Evolutionary conservation across 164 flowering plant species (phyloP), one percentile per base, ranked within the genome.

Genomic region (Malania oleifera): DNA sequence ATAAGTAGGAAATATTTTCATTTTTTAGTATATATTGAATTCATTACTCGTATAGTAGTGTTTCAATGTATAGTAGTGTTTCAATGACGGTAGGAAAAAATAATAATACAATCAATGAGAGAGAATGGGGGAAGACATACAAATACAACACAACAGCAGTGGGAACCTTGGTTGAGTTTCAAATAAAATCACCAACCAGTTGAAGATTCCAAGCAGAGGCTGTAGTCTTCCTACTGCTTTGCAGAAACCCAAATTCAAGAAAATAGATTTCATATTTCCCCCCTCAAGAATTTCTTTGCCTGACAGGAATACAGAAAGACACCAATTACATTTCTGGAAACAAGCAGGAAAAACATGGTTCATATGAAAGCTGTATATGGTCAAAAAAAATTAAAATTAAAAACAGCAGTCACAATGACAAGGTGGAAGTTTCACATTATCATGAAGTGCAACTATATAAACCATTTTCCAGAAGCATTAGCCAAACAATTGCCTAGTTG

Each of bases 281-380:
- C 40, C 40, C 71, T 56, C 51, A 80, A 67, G 56, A 71, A 44
- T 26, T 50, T 75, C 68, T 77, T 80, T 19, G 59, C 74, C 84
- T 80, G 80, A 19, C 53, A 70, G 29, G 63, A 15, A 47, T 12
- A 26, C 29, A 34, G n/a, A 45, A 39, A 48, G 10, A 12, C n/a
- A 53, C 18, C 38, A 18, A 15, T n/a, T 44, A n/a, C 11, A 12
- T 11, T 3, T 40, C 14, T 15, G 3, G 26, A 8, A 47, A 15
- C 11, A 31, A 20, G 20, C 18, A 46, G n/a, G n/a, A 31, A 31
- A 31, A n/a, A 9, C 9, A 31, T 31, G 6, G 9, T 31, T 31
- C 35, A 31, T 31, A 31, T 31, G 6, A 31, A 31, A 4, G 35
- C 9, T 31, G 9, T 31, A 31, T 31, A 31, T 4, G 9, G 9